Evolutionary conservation across 345 rosid genomes (phyloP), one percentile per base, ranked within the genome.

Genomic region (Microthlaspi erraticum): DNA sequence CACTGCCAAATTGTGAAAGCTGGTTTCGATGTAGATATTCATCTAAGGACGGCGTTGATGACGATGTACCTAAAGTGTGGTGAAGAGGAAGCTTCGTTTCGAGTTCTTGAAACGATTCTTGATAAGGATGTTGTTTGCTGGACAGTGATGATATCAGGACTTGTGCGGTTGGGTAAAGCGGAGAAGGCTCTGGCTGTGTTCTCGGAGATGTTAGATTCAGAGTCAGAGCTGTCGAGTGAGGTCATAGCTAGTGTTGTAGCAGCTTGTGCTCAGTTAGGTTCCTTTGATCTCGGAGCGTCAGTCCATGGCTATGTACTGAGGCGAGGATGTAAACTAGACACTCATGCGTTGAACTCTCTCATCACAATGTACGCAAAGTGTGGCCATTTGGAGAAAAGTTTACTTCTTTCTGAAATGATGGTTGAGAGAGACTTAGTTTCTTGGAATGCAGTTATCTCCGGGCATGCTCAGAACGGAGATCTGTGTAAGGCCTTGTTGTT

Each of bases 91-190:
- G 73, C 64, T 76, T 91, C 97, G 9, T 78, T 57, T 73, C 77
- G 56, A 60, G 49, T 84, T 43, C 76, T 88, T 44, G 76, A 81
- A 19, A 55, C 54, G 64, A 80, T 79, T 32, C 17, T 17, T 1
- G 71, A 78, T 10, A 88, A 78, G 73, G 97, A 92, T 77, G 85
- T 74, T 9, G 80, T 92, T 72, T 77, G 84, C 26, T 90, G 95
- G 95, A 87, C 88, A 41, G 86, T 87, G 1, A 82, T 90, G 78
- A 88, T 92, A 77, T 86, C 97, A 18, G 97, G 95, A 57, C 88
- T 90, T 74, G 81, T 88, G 49, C 85, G 85, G 81, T 84, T 84
- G 62, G 82, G 82, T 77, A 74, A 76, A 73, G 82, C 85, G 7
- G 86, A 77, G 41, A 73, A 76, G 79, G 90, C 93, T 13, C 55